Base-by-base conservation (phyloP, 2,329 filamentous ascomycete genomes). In the Cryphonectria radicalis region DNA sequence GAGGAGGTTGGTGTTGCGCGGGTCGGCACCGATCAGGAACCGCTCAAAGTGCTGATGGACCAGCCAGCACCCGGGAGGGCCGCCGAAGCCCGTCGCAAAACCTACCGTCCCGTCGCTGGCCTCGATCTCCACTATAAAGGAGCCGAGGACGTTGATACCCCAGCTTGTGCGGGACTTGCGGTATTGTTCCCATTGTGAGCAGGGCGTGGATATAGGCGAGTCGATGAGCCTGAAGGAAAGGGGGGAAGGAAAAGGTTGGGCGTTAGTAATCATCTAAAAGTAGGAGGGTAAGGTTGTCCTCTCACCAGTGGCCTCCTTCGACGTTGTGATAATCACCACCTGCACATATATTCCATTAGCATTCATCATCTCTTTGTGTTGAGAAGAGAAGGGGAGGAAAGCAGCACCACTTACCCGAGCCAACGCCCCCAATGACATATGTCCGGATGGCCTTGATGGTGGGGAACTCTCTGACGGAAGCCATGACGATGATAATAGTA, bases 271-370 rank as follows among this genome's bases (percentile, higher is more conserved):
- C 22, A 10, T 42, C 14, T 25, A 7, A n/a, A 37, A 5, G n/a
- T 25, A 42, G 22, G 10, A 8, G 32, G 10, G 14, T 25, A 5
- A 11, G 60, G 60, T 17, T n/a, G 10, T 63, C 1, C 25, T 28
- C 84, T 75, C 81, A 91, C 90, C 90, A 92, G 77, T 92, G 90
- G 32, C 89, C 89, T 46, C 88, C 87, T 74, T 93, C 88, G 77
- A 97, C 95, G 86, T 98, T 97, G 86, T 98, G 95, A 81, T 98
- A 98, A 80, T 95, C 93, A 73, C 92, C 92, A 70, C 92, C 92
- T 82, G 82, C 82, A 19, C 43, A 74, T 5, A 10, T 50, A 11
- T n/a, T 8, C 46, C 10, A 35, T 62, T 5, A 66, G 25, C 32
- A 13, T 40, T 40, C 3, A 28, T 40, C 28, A 17, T 19, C 66